Base-by-base conservation (phyloP, 2,329 filamentous ascomycete genomes). In the Pseudocercospora macadamiae region DNA sequence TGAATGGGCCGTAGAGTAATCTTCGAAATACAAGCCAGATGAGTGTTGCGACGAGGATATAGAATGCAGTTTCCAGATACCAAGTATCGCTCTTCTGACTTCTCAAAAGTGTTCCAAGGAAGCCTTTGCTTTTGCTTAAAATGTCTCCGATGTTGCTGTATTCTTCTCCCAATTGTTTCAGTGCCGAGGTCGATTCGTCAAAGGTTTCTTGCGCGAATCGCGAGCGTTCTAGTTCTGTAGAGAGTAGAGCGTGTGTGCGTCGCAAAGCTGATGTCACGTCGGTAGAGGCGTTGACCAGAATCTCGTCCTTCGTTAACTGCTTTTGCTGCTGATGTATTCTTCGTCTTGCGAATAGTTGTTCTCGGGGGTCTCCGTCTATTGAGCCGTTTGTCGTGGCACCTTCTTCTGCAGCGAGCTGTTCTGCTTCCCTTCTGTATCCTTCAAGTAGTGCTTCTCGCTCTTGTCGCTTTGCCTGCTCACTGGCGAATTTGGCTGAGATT, bases 21-120 rank as follows among this genome's bases (percentile, higher is more conserved):
- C 95, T 81, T 25, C 95, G 82, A 70, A 96, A 97, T 5, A 96
- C 72, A 6, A 99, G 82, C 95, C 95, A 99, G 26, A 80, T 81
- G 39, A 93, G 86, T 1, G 92, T 97, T 4, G 78, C 84, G 19
- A 89, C 70, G 14, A 97, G 83, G 67, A 97, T 82, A 72, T 93
- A 96, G 65, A 97, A 87, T 2, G 93, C 86, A 34, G 90, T 96
- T 76, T 95, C 89, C 30, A 99, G 83, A 73, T 99, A 99, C 95
- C 95, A 99, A 2, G 93, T 97, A 73, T 99, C 95, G 65, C 89
- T 95, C 81, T 99, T 99, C 72, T 96, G 91, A 64, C 90, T 95
- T 61, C 86, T 86, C 47, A 97, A 78, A 45, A 99, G 80, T 16
- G 90, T 91, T 5, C 86, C 86, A 6, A 97, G 84, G 16, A 99